Evolutionary conservation across 208 protist genomes (phyloP).

Genomic region (Leptomonas pyrrhocoris): DNA sequence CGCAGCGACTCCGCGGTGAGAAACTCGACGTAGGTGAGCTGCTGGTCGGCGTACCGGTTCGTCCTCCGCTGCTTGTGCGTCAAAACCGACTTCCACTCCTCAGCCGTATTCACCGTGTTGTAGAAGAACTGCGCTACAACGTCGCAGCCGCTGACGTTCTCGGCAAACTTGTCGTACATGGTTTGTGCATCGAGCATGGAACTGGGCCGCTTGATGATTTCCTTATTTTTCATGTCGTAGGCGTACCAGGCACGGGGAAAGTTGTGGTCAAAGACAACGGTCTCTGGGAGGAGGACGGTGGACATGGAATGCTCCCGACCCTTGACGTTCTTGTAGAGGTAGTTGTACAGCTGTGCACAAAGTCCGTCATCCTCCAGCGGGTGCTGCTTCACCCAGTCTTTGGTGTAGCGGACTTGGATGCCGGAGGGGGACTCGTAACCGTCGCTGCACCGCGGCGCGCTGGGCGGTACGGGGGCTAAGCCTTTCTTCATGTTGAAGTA

Average conservation of each 20-base stretch:
- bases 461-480: constrained; percentile 37
- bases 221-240: constrained; percentile 80
- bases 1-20: constrained; percentile 78
- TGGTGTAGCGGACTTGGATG: constrained; percentile 64
- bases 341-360: constrained; percentile 77
- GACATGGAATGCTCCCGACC: constrained; percentile 69
- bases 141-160: constrained; percentile 45
- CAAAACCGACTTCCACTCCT: constrained; percentile 47
- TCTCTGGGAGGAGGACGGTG: constrained; percentile 77
- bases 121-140: constrained; percentile 90
- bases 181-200: constrained; percentile 87
- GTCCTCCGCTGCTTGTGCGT: constrained; percentile 20
- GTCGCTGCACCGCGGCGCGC: constrained; percentile 47
- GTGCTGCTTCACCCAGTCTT: constrained; percentile 83
- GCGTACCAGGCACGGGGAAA: constrained; percentile 93
- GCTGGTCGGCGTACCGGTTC: constrained; percentile 35
- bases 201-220: constrained; percentile 81
- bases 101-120: constrained; percentile 48
- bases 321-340: constrained; percentile 88
- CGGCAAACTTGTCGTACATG: constrained; percentile 78
- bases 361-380: constrained; percentile 86
- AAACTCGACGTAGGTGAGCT: constrained; percentile 85
- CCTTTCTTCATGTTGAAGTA: constrained; percentile 13
- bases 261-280: constrained; percentile 94
- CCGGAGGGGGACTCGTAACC: constrained; percentile 67